phyloP scores from a whole-genome alignment of 1,284 basidiomycete genomes.

The Tremellales sp. region DNA sequence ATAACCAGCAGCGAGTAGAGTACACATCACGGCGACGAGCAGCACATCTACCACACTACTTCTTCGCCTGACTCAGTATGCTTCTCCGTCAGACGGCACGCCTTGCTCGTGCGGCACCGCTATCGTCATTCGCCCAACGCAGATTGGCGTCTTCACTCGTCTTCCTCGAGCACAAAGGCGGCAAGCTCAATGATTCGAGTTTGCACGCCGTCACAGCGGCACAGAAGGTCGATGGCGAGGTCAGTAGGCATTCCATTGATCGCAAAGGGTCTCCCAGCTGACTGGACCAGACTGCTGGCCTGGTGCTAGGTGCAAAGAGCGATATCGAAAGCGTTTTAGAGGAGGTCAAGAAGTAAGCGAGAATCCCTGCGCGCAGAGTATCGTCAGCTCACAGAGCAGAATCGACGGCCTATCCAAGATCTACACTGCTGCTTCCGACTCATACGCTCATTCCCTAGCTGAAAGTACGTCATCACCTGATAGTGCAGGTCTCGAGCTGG shows the following conservation, averaged over 20 bases:
- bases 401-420: slow-evolving; percentile 50
- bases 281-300: slow-evolving; percentile 64
- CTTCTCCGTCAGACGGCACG: slow-evolving; percentile 10
- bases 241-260: slow-evolving; percentile 16
- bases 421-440: slow-evolving; percentile 48
- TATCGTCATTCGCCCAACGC: slow-evolving; percentile 19
- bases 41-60: no score
- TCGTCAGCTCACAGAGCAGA: slow-evolving; percentile 16
- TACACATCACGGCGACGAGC: no score
- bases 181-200: slow-evolving; percentile 76
- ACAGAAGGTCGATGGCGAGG: slow-evolving; percentile 63
- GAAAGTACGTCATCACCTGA: slow-evolving; percentile 48
- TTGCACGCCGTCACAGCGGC: slow-evolving; percentile 88
- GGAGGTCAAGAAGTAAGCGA: slow-evolving; percentile 68
- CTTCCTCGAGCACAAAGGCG: slow-evolving; percentile 81
- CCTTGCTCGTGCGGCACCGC: slow-evolving; percentile 6
- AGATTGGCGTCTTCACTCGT: slow-evolving; percentile 60
- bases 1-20: no score
- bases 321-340: slow-evolving; percentile 67
- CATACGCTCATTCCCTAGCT: slow-evolving; percentile 48
- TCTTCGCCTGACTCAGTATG: no score
- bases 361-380: no score
- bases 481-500: background rate
- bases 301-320: slow-evolving; percentile 72
- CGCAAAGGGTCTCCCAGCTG: background rate